Conservation (phyloP, 768 basidiomycete species). For the Collybiopsis confluens region DNA sequence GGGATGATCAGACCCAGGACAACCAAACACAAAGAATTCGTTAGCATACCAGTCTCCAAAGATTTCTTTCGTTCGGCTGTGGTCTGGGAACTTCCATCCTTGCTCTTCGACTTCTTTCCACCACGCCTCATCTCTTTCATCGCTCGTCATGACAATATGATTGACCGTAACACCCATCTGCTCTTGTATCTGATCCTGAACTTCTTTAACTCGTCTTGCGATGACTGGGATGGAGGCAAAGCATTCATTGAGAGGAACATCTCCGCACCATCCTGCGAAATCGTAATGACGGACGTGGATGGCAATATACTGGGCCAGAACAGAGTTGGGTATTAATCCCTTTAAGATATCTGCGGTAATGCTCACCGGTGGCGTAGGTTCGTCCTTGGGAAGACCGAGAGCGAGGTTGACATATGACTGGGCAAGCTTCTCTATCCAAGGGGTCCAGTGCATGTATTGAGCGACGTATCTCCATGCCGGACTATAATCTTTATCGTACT, state of each 20-base stretch:
- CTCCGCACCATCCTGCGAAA: conserved; percentile 44
- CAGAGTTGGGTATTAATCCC: too few relatives aligned
- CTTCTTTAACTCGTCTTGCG: conserved; percentile 51
- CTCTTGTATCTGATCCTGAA: conserved; percentile 42
- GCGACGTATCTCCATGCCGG: conserved; percentile 58
- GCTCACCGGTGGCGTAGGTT: conserved; percentile 44
- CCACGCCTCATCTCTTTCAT: conserved; percentile 54
- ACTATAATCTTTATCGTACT: conserved; percentile 53
- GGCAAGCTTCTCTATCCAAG: conserved; percentile 35
- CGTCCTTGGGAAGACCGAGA: conserved; percentile 31
- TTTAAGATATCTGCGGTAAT: too few relatives aligned
- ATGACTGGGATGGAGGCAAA: conserved; percentile 52
- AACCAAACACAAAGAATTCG: not conserved
- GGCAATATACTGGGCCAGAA: conserved; percentile 60
- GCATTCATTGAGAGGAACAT: conserved; percentile 37
- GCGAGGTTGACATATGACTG: conserved; percentile 42
- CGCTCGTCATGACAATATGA: conserved; percentile 61
- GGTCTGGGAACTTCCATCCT: conserved; percentile 53
- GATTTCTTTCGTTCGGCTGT: conserved; percentile 39
- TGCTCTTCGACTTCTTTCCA: conserved; percentile 45
- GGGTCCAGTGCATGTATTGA: conserved; percentile 46
- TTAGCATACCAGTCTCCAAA: conserved; percentile 51
- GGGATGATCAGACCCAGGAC: not conserved
- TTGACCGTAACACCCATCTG: conserved; percentile 42
- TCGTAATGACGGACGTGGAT: conserved; percentile 57